phyloP scores from a whole-genome alignment of 805 yeast species.

The Cyberlindnera veronae region DNA sequence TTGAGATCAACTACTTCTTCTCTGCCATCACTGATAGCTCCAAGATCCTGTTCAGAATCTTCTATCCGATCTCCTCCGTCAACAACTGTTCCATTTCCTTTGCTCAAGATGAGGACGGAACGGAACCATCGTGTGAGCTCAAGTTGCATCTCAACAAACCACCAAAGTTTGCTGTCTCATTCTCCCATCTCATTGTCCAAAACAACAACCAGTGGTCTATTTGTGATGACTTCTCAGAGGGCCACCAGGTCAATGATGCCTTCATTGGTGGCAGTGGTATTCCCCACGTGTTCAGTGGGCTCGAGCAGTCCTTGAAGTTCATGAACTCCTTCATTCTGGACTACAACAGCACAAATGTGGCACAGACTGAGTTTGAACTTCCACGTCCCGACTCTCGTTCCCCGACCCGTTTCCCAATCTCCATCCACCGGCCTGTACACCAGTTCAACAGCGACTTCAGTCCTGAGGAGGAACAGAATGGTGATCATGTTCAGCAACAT shows the following conservation, averaged over 20 bases:
- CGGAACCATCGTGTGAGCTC: slow-evolving; percentile 39
- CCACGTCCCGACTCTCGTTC: slow-evolving; percentile 22
- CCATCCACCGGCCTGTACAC: slow-evolving; percentile 1
- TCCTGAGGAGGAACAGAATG: slow-evolving; percentile 2
- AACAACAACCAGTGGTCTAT: slow-evolving; percentile 70
- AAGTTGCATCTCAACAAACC: slow-evolving; percentile 50
- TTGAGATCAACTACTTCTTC: slow-evolving; percentile 75
- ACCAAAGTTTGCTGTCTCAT: slow-evolving; percentile 78
- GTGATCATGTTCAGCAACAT: slow-evolving; percentile 1
- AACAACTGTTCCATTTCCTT: slow-evolving; percentile 48
- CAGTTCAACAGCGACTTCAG: background rate
- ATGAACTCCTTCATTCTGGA: slow-evolving; percentile 53
- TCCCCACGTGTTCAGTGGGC: slow-evolving; percentile 69
- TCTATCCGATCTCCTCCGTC: slow-evolving; percentile 63
- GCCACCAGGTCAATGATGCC: slow-evolving; percentile 74
- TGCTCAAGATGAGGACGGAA: slow-evolving; percentile 31
- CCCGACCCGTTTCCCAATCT: slow-evolving; percentile 16
- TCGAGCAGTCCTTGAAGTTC: slow-evolving; percentile 45
- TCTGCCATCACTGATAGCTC: slow-evolving; percentile 62
- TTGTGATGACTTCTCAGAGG: slow-evolving; percentile 82
- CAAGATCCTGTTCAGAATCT: slow-evolving; percentile 67
- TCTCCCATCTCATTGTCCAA: slow-evolving; percentile 49
- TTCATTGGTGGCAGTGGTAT: slow-evolving; percentile 55
- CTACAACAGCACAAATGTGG: slow-evolving; percentile 34
- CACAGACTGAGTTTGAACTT: slow-evolving; percentile 23